A percentile compares a stretch with the other conserved stretches of the same genome.
These are phyloP conservation scores for Rhizopogon salebrosus DNA, from an alignment of 768 basidiomycete species.

Conservation along the genomic window DNA sequence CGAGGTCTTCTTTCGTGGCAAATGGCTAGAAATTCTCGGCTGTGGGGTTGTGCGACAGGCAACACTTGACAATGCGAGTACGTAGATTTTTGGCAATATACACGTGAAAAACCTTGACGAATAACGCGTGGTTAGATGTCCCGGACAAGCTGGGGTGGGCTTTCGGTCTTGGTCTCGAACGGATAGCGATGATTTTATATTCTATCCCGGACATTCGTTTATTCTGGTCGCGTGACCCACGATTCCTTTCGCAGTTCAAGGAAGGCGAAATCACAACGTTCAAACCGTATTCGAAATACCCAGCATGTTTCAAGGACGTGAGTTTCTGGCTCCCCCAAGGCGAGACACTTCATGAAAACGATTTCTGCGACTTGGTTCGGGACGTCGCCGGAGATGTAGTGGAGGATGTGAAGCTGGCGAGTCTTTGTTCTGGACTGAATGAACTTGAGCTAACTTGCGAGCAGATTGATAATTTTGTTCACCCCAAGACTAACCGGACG, in stretches of 20 bases:
- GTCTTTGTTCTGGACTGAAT: conserved; percentile 12
- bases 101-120: conserved; percentile 8
- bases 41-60: conserved; percentile 89
- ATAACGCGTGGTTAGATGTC: conserved; percentile 44
- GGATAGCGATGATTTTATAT: conserved; percentile 97
- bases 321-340: conserved; percentile 82
- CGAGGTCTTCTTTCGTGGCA: conserved; percentile 92
- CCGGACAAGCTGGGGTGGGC: conserved; percentile 92
- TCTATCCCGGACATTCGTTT: conserved; percentile 96
- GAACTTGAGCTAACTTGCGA: conserved; percentile 5
- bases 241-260: conserved; percentile 85
- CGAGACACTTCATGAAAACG: conserved; percentile 80
- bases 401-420: conserved; percentile 83
- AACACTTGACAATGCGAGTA: conserved; percentile 83
- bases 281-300: conserved; percentile 90
- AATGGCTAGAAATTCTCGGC: conserved; percentile 96
- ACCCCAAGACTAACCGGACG: conserved; percentile 77
- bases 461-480: conserved; percentile 87
- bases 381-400: conserved; percentile 90
- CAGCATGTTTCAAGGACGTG: conserved; percentile 89
- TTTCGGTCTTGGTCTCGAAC: conserved; percentile 93
- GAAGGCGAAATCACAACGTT: conserved; percentile 75
- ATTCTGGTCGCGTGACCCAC: conserved; percentile 89
- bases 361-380: conserved; percentile 92
- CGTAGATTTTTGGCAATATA: conserved; percentile 23